Percentiles rank a stretch among this genome's conserved stretches.
Conservation (phyloP, 805 yeast genomes). For the Wickerhamiella allomyrinae region DNA sequence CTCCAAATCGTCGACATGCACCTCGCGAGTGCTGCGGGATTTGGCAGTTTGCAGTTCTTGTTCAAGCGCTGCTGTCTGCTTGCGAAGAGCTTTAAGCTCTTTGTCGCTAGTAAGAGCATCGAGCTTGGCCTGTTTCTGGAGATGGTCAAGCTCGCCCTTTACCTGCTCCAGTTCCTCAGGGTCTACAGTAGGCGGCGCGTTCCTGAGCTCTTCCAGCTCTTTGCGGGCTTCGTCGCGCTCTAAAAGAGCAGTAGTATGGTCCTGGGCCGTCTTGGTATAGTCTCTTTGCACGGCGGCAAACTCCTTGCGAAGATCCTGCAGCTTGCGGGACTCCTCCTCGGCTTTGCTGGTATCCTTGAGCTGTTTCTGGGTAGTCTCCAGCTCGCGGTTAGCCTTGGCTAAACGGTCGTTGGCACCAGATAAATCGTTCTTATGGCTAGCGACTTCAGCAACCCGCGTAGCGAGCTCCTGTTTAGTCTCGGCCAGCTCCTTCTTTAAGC, state of each 20-base stretch:
- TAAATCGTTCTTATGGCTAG: background rate
- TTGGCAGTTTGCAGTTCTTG: background rate
- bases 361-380: background rate
- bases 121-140: background rate
- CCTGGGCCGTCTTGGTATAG: background rate
- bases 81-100: background rate
- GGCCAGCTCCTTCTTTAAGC: conserved; percentile 15
- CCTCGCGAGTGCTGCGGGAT: background rate
- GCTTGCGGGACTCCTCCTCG: background rate
- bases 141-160: background rate
- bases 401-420: background rate
- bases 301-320: background rate
- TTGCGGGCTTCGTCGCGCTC: background rate
- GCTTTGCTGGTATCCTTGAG: conserved; percentile 3
- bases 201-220: background rate
- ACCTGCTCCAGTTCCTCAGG: background rate
- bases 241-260: background rate
- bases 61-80: background rate
- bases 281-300: background rate
- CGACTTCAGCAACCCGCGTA: background rate
- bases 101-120: background rate
- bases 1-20: conserved; percentile 1
- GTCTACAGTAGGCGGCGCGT: background rate
- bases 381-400: background rate
- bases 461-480: conserved; percentile 9